phyloP scores from a whole-genome alignment of 176 grass and related monocot genomes.

The Triticum timopheevii region DNA sequence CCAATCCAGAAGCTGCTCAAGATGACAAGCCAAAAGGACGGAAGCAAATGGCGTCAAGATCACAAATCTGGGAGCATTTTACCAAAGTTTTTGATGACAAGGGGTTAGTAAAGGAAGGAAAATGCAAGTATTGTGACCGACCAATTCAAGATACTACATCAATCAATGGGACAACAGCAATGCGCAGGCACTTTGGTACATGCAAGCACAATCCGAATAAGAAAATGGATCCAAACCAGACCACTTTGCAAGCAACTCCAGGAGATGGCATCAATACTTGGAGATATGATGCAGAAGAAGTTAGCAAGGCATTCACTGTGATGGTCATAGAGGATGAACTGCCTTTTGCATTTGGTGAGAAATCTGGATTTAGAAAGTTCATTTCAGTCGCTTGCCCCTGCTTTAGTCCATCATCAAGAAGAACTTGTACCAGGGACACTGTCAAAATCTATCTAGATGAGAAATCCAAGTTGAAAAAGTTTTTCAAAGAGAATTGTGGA shows the following conservation, averaged over 20 bases:
- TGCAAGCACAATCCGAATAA: neutral
- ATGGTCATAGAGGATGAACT: constrained; percentile 9
- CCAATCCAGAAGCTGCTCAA: no score
- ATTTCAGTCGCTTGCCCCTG: neutral
- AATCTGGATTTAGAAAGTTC: neutral
- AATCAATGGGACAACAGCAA: neutral
- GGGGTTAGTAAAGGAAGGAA: neutral
- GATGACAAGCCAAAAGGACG: neutral
- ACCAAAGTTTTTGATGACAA: neutral
- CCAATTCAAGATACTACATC: neutral
- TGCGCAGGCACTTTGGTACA: neutral
- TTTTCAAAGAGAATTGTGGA: no score
- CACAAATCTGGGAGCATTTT: neutral
- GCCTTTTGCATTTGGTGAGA: neutral
- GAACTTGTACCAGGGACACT: neutral
- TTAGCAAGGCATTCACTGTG: neutral
- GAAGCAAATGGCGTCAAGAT: neutral
- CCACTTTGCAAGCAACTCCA: neutral
- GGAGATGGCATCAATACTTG: neutral
- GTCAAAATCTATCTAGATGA: neutral
- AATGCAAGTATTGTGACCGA: neutral
- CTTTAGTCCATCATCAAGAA: neutral
- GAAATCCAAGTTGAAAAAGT: neutral
- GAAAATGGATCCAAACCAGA: neutral
- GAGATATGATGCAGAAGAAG: neutral